Percentiles rank a stretch among this genome's conserved stretches.
phyloP scores from a whole-genome alignment of 2,329 filamentous ascomycete species.

The Fusarium irregulare region DNA sequence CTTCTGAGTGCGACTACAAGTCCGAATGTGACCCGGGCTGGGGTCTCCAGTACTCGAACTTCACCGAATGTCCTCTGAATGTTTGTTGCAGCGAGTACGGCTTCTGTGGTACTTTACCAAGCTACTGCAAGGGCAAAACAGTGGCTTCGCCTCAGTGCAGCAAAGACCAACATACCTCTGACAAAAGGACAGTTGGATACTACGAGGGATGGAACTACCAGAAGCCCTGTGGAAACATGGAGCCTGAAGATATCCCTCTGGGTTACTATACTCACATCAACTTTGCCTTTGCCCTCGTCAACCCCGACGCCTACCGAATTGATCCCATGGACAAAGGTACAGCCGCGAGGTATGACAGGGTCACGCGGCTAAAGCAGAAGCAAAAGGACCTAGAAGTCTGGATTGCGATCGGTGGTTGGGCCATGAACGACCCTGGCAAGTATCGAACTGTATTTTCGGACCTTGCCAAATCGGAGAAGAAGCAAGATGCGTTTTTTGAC shows the following conservation, averaged over 20 bases:
- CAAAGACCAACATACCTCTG: background rate
- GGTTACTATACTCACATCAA: conserved; percentile 49
- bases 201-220: conserved; percentile 45
- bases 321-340: conserved; percentile 7
- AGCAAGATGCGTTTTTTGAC: background rate
- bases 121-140: background rate
- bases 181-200: conserved; percentile 44
- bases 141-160: background rate
- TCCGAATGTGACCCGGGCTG: conserved; percentile 48
- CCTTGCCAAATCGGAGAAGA: background rate
- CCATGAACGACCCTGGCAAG: background rate
- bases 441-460: background rate
- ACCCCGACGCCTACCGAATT: conserved; percentile 47
- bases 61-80: conserved; percentile 48
- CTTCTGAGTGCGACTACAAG: conserved; percentile 41
- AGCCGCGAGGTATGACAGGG: rapidly evolving
- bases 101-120: conserved; percentile 47
- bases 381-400: conserved; percentile 47
- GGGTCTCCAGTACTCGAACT: conserved; percentile 37
- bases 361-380: conserved; percentile 39
- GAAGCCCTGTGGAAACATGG: conserved; percentile 21
- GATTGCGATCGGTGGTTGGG: conserved; percentile 7
- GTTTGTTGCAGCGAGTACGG: conserved; percentile 52
- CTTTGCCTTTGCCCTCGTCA: conserved; percentile 50
- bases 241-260: conserved; percentile 40